Evolutionary conservation across 1,284 basidiomycete genomes (phyloP).

Genomic region (Microbotryum saponariae): DNA sequence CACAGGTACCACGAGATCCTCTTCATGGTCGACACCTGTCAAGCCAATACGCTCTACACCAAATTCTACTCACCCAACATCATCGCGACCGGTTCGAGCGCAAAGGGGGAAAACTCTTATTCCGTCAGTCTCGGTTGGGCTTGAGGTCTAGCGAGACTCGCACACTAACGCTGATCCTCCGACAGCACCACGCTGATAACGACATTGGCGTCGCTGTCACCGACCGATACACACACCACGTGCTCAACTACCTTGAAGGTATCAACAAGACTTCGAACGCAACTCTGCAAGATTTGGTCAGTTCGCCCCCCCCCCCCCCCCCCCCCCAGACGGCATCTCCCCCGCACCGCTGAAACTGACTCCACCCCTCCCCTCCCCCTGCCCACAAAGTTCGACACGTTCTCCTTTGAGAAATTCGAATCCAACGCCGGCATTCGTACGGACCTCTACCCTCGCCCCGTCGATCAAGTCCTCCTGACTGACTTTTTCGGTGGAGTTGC

Average conservation of each 20-base stretch:
- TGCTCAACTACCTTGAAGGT: constrained; percentile 82
- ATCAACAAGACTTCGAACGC: constrained; percentile 80
- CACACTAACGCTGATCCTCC: background rate
- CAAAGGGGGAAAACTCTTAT: constrained; percentile 85
- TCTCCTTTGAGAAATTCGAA: constrained; percentile 64
- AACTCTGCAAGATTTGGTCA: constrained; percentile 75
- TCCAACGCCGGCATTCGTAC: constrained; percentile 81
- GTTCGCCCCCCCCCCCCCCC: too few species aligned
- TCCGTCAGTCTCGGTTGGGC: constrained; percentile 55
- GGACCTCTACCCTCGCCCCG: constrained; percentile 65
- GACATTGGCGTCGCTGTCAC: constrained; percentile 95
- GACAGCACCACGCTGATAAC: constrained; percentile 78
- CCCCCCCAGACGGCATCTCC: background rate
- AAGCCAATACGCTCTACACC: constrained; percentile 92
- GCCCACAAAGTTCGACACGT: constrained; percentile 64
- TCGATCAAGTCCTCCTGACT: constrained; percentile 68
- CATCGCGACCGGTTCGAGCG: constrained; percentile 82
- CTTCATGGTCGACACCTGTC: constrained; percentile 98
- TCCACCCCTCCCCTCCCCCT: background rate
- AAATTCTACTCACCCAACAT: constrained; percentile 95
- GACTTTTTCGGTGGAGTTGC: constrained; percentile 94
- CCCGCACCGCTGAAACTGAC: background rate
- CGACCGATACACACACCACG: constrained; percentile 87
- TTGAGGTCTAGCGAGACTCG: background rate
- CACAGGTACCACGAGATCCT: constrained; percentile 88